These are phyloP conservation scores for Xeromyces bisporus DNA, from an alignment of 495 filamentous ascomycete species.

Conservation along the genomic window DNA sequence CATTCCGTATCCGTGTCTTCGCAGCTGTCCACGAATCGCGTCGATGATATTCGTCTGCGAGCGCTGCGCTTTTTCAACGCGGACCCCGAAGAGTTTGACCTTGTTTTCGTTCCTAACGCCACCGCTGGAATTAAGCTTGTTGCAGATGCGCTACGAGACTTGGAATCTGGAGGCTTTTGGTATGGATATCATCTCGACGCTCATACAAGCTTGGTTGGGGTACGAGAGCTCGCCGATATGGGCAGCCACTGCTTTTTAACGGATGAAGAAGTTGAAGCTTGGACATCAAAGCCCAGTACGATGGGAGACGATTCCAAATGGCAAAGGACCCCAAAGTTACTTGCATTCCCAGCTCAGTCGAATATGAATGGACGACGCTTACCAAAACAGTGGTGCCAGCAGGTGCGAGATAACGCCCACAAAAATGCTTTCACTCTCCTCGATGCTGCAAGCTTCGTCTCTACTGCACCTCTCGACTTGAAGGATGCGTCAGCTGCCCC, in stretches of 20 bases:
- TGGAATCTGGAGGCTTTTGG: constrained; percentile 45
- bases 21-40: constrained; percentile 50
- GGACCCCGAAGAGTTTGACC: constrained; percentile 64
- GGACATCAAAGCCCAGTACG: constrained; percentile 32
- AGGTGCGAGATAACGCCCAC: constrained; percentile 23
- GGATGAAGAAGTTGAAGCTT: constrained; percentile 50
- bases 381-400: constrained; percentile 50
- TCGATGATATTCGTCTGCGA: constrained; percentile 59
- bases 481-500: constrained; percentile 42
- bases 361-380: constrained; percentile 81
- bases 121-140: constrained; percentile 85
- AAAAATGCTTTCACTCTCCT: constrained; percentile 48
- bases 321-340: constrained; percentile 29
- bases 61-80: constrained; percentile 71
- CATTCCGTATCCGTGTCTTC: constrained; percentile 77
- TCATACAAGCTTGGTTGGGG: constrained; percentile 79
- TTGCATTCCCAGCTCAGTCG: constrained; percentile 82
- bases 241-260: constrained; percentile 47
- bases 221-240: constrained; percentile 49
- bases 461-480: constrained; percentile 62
- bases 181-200: constrained; percentile 73
- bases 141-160: constrained; percentile 50
- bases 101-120: constrained; percentile 85
- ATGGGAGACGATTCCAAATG: constrained; percentile 6
- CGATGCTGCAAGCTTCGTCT: constrained; percentile 76